Percentiles rank a stretch among this genome's conserved stretches.
Conservation (phyloP, 441 rosid genomes). For the Breynia disticha region DNA sequence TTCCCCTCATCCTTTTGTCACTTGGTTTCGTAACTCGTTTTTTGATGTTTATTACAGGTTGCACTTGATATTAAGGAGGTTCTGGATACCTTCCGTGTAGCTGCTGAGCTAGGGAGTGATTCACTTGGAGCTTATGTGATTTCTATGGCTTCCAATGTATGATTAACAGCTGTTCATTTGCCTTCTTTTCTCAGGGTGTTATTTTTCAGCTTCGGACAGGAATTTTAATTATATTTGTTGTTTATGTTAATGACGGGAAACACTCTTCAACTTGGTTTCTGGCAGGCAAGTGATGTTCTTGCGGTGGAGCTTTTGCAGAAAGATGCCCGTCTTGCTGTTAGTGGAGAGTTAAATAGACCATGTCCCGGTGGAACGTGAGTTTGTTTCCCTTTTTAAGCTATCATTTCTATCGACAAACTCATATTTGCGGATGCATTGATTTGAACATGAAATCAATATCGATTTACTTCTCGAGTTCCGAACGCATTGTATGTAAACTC, state of each 20-base stretch:
- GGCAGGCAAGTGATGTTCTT: slow-evolving; percentile 91
- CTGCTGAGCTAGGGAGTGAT: slow-evolving; percentile 93
- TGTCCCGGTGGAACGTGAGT: slow-evolving; percentile 90
- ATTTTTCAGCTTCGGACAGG: background rate
- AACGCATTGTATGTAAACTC: too few relatives aligned
- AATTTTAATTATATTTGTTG: background rate
- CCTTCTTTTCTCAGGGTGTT: background rate
- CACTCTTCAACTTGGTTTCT: slow-evolving; percentile 15
- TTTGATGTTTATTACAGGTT: slow-evolving; percentile 41
- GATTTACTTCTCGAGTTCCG: background rate
- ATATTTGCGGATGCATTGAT: too few relatives aligned
- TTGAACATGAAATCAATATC: too few relatives aligned
- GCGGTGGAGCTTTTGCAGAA: slow-evolving; percentile 96
- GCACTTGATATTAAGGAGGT: slow-evolving; percentile 76
- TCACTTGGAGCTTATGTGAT: slow-evolving; percentile 97
- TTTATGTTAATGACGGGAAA: slow-evolving; percentile 11
- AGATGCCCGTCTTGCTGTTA: slow-evolving; percentile 83
- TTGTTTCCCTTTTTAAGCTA: background rate
- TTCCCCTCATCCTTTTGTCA: background rate
- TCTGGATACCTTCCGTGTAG: slow-evolving; percentile 78
- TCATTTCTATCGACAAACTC: too few relatives aligned
- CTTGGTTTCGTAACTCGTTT: slow-evolving; percentile 4
- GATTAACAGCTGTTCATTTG: slow-evolving; percentile 14
- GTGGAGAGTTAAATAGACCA: slow-evolving; percentile 84
- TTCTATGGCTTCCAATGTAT: slow-evolving; percentile 96